Evolutionary conservation across 257 asterid species (phyloP).

Genomic region (Nicotiana otophora): DNA sequence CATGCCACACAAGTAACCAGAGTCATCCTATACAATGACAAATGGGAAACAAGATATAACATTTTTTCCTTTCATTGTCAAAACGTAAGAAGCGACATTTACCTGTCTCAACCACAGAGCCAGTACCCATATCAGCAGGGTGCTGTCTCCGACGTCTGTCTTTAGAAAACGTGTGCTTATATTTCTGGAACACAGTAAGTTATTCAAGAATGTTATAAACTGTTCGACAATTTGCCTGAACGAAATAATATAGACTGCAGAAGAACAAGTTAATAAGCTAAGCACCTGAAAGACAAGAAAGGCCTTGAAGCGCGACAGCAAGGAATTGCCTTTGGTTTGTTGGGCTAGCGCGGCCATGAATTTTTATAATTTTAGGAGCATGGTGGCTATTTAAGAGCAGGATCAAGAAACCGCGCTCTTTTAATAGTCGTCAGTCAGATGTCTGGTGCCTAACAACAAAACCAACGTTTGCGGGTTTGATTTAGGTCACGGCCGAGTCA

Average conservation of each 20-base stretch:
- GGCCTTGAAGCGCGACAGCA: constrained; percentile 37
- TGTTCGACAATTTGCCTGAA: constrained; percentile 42
- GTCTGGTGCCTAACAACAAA: background rate
- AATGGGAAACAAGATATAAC: background rate
- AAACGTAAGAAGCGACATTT: background rate
- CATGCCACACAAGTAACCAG: background rate
- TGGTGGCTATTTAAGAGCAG: constrained; percentile 16
- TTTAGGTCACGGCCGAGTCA: background rate
- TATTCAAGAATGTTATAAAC: background rate
- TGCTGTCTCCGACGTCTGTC: constrained; percentile 23
- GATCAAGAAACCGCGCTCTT: constrained; percentile 5
- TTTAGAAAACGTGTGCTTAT: constrained; percentile 26
- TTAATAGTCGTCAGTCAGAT: background rate
- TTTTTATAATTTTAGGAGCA: constrained; percentile 22
- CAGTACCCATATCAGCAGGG: constrained; percentile 37
- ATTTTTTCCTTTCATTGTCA: background rate
- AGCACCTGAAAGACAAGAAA: constrained; percentile 42
- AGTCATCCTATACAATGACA: background rate
- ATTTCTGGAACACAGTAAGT: constrained; percentile 40
- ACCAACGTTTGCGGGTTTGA: background rate
- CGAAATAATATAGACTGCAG: background rate
- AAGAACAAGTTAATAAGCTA: background rate
- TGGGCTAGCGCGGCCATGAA: constrained; percentile 33
- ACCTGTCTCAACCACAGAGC: constrained; percentile 22
- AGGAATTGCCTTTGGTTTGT: constrained; percentile 26